phyloP scores from a whole-genome alignment of 371 early-diverging fungal species.

The Actinomucor elegans region DNA sequence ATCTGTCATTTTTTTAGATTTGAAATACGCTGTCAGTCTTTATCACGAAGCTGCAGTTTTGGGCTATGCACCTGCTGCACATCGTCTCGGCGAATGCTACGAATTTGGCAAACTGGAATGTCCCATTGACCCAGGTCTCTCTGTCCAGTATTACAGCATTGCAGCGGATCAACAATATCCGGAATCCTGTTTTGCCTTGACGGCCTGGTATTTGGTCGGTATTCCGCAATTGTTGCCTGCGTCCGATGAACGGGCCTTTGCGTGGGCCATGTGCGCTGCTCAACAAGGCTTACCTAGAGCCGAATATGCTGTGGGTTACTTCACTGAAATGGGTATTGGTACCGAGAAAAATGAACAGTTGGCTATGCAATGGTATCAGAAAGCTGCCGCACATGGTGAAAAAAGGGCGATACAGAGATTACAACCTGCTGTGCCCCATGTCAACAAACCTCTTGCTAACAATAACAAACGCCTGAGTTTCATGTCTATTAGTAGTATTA shows the following conservation, averaged over 20 bases:
- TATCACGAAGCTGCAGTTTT: conserved; percentile 62
- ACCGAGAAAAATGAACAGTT: conserved; percentile 59
- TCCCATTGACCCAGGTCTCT: conserved; percentile 65
- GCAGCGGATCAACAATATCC: conserved; percentile 90
- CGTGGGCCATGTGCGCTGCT: conserved; percentile 82
- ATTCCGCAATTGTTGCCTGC: conserved; percentile 68
- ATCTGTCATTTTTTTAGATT: conserved; percentile 69
- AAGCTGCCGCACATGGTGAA: conserved; percentile 48
- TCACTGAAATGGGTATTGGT: conserved; percentile 88
- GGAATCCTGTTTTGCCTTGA: conserved; percentile 91
- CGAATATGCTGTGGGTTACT: conserved; percentile 93
- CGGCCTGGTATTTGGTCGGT: conserved; percentile 96
- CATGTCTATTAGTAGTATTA: background rate
- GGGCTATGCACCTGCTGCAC: conserved; percentile 68
- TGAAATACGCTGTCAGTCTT: conserved; percentile 65
- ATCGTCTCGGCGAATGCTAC: conserved; percentile 83
- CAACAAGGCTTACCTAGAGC: conserved; percentile 84
- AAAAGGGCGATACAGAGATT: conserved; percentile 35
- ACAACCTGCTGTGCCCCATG: background rate
- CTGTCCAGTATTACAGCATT: conserved; percentile 75
- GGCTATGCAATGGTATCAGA: conserved; percentile 83
- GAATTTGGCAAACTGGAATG: conserved; percentile 72
- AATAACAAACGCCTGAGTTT: background rate
- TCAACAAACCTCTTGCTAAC: background rate
- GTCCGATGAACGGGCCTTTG: conserved; percentile 87